A percentile compares a stretch with the other conserved stretches of the same genome.
Evolutionary conservation across 306 rosid genomes (phyloP).

Genomic region (Acacia melanoxylon): DNA sequence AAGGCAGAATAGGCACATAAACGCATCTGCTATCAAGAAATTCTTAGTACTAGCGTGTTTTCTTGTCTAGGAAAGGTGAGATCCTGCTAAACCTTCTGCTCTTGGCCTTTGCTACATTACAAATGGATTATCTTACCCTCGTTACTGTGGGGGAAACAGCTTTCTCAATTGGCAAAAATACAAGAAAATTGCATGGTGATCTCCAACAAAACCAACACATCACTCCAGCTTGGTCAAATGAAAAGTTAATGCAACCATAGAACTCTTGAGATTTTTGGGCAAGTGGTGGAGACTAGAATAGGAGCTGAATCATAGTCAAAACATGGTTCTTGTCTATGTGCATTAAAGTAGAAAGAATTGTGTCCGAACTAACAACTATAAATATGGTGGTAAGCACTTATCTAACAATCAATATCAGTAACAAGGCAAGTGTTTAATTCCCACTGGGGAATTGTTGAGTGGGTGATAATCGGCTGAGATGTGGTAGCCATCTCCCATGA

Average conservation of each 20-base stretch:
- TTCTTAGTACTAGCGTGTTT: background rate
- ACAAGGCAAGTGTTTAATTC: background rate
- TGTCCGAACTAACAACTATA: background rate
- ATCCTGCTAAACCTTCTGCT: background rate
- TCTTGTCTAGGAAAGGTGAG: conserved; percentile 15
- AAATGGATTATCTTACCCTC: background rate
- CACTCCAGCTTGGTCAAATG: background rate
- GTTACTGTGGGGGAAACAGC: background rate
- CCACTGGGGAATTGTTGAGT: background rate
- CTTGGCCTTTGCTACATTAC: conserved; percentile 17
- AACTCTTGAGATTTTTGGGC: background rate
- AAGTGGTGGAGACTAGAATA: background rate
- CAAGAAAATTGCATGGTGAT: background rate
- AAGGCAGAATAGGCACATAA: background rate
- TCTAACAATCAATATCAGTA: background rate
- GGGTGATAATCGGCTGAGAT: background rate
- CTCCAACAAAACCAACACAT: background rate
- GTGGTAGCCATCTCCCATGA: background rate
- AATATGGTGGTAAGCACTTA: background rate
- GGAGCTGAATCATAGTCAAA: background rate
- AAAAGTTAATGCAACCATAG: background rate
- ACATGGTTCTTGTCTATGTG: background rate
- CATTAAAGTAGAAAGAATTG: background rate
- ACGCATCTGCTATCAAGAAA: background rate
- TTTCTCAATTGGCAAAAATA: background rate